Conservation (phyloP, 176 grass and related monocot species). For the barley (Hordeum vulgare) region MorexV3_pseudomolecules_assembly NC_058524.1:566673048-566673547, state of each 20-base stretch:
- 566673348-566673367: background rate
- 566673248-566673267: background rate
- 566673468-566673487: conserved; percentile 80
- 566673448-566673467: conserved; percentile 89
- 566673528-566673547: conserved; percentile 59
- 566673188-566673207: background rate
- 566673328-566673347: background rate
- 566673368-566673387: background rate
- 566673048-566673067: conserved; percentile 85
- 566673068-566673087: conserved; percentile 82
- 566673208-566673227: conserved; percentile 11
- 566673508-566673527: conserved; percentile 97
- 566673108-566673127: conserved; percentile 99
- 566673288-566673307: background rate
- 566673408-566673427: background rate
- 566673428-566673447: conserved; percentile 2
- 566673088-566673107: conserved; percentile 89
- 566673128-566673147: background rate
- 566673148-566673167: background rate
- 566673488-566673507: conserved; percentile 82
- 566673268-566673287: background rate
- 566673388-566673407: background rate
- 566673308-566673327: background rate
- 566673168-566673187: background rate
- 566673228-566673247: background rate